These are phyloP conservation scores for Calonectria hongkongensis DNA, from an alignment of 2,329 filamentous ascomycete genomes.

Conservation along the genomic window DNA sequence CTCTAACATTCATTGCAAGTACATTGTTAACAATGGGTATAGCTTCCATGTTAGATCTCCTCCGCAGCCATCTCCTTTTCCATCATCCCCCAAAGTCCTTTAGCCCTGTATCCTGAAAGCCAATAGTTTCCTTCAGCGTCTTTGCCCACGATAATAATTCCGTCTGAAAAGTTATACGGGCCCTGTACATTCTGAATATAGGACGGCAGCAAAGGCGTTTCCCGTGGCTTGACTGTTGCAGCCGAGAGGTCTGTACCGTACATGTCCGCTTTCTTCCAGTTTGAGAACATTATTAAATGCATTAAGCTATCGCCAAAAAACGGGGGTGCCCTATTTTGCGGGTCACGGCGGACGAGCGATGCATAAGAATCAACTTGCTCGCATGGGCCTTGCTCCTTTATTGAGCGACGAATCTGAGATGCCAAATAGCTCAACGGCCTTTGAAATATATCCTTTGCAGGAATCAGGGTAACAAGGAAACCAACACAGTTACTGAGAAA, in stretches of 20 bases:
- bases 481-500: not conserved
- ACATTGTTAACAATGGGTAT: not conserved
- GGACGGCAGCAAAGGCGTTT: not conserved
- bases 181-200: slow-evolving; percentile 4
- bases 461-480: slow-evolving; percentile 1
- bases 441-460: slow-evolving; percentile 5
- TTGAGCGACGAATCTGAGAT: not conserved
- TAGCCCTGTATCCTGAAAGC: not conserved
- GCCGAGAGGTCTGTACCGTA: not conserved
- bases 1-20: not conserved
- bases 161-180: not conserved
- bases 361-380: slow-evolving; percentile 6
- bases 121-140: slow-evolving; percentile 5
- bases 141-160: not conserved
- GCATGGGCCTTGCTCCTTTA: not conserved
- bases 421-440: not conserved
- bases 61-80: not conserved
- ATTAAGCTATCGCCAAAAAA: not conserved
- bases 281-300: slow-evolving; percentile 2
- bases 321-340: not conserved
- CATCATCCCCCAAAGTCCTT: slow-evolving; percentile 4
- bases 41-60: not conserved
- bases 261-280: slow-evolving; percentile 7
- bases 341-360: not conserved
- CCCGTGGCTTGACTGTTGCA: not conserved